phyloP scores from a whole-genome alignment of 805 yeast genomes.

The Pichia ethanolica region DNA sequence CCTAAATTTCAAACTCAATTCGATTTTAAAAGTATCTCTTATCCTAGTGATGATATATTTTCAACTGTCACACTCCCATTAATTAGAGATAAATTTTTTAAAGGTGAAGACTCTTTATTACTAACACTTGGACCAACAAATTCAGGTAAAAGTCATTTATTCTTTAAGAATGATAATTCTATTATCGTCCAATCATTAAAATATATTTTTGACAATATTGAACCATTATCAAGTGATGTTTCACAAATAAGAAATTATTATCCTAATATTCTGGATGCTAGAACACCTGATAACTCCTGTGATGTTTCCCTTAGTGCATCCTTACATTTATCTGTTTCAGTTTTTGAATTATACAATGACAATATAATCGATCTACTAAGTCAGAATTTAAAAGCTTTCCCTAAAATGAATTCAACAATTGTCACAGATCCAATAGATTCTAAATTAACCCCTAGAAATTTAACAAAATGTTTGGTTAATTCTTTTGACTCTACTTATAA shows the following conservation, averaged over 20 bases:
- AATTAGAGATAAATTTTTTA: conserved; percentile 25
- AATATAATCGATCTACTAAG: conserved; percentile 32
- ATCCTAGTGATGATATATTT: conserved; percentile 9
- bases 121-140: conserved; percentile 49
- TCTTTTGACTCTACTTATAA: conserved; percentile 30
- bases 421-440: conserved; percentile 36
- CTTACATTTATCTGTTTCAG: conserved; percentile 34
- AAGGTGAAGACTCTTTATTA: conserved; percentile 33
- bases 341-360: conserved; percentile 48
- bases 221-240: conserved; percentile 2
- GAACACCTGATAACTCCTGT: neutral
- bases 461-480: conserved; percentile 34
- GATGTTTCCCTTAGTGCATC: neutral
- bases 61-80: conserved; percentile 27
- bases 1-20: conserved; percentile 20
- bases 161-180: conserved; percentile 27
- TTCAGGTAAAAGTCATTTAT: conserved; percentile 39
- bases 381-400: conserved; percentile 6
- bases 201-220: conserved; percentile 18
- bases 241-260: conserved; percentile 5
- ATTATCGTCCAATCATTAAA: conserved; percentile 15
- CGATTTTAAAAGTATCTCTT: conserved; percentile 19
- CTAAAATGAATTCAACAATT: conserved; percentile 32
- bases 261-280: conserved; percentile 3
- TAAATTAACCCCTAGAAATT: conserved; percentile 36